Percentiles rank a stretch among this genome's conserved stretches.
These are phyloP conservation scores for Ogataea paraovalis DNA, from an alignment of 805 yeast genomes.

Conservation along the genomic window DNA sequence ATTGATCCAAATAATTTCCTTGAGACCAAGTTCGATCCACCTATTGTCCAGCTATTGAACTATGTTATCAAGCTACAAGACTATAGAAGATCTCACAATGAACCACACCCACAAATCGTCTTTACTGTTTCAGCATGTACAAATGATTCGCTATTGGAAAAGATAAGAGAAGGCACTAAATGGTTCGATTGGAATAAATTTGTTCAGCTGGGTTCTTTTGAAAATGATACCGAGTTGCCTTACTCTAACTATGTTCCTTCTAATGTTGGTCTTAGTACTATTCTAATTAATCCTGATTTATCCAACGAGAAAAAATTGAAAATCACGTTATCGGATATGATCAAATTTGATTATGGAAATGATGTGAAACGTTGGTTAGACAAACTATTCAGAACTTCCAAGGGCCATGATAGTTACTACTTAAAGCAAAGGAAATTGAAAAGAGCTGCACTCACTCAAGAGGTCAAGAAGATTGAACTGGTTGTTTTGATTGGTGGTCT, in stretches of 20 bases:
- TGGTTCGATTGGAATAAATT: conserved; percentile 39
- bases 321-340: conserved; percentile 24
- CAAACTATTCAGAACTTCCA: conserved; percentile 16
- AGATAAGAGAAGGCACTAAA: conserved; percentile 47
- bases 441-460: conserved; percentile 13
- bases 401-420: conserved; percentile 22
- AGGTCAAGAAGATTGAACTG: conserved; percentile 19
- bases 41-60: conserved; percentile 29
- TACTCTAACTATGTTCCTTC: conserved; percentile 15
- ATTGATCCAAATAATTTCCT: conserved; percentile 17
- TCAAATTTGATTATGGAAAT: conserved; percentile 22
- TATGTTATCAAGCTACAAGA: conserved; percentile 32
- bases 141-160: conserved; percentile 46
- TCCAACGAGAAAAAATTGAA: conserved; percentile 15
- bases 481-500: conserved; percentile 24
- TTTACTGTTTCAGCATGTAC: conserved; percentile 23
- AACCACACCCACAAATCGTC: conserved; percentile 30
- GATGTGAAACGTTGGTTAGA: conserved; percentile 18
- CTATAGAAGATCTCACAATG: conserved; percentile 27
- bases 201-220: conserved; percentile 26
- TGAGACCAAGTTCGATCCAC: conserved; percentile 20
- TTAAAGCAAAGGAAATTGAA: conserved; percentile 23
- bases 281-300: conserved; percentile 22
- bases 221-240: conserved; percentile 19
- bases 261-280: conserved; percentile 22